phyloP scores from a whole-genome alignment of 2,329 filamentous ascomycete species.

The Aspergillus novoparasiticus region DNA sequence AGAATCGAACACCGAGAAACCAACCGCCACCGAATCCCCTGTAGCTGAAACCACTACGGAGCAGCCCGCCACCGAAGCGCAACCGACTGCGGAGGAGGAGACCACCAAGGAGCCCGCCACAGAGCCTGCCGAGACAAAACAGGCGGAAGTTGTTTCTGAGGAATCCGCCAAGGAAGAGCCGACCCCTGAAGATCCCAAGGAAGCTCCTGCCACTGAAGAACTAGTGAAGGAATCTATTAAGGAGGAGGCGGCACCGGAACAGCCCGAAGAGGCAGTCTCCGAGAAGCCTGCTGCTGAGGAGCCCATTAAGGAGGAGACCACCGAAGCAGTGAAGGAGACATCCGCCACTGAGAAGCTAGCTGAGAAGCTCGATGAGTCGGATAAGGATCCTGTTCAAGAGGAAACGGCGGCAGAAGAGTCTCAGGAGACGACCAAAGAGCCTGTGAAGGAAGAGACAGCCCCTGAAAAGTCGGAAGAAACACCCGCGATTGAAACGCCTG shows the following conservation, averaged over 20 bases:
- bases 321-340: conserved; percentile 3
- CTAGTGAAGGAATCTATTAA: neutral
- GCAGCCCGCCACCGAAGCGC: neutral
- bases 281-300: neutral
- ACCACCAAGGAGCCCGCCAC: neutral
- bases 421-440: conserved; percentile 8
- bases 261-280: neutral
- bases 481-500: neutral
- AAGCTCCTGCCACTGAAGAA: neutral
- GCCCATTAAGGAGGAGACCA: neutral
- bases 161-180: conserved; percentile 2
- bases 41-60: neutral
- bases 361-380: neutral
- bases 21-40: neutral
- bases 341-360: neutral
- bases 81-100: neutral
- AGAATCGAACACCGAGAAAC: neutral
- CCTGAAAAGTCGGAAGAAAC: neutral
- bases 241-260: neutral
- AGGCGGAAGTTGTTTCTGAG: neutral
- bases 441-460: neutral
- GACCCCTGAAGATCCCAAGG: neutral
- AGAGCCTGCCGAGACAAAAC: neutral
- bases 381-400: conserved; percentile 11
- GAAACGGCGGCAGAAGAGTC: conserved; percentile 13